Conservation (phyloP, 2,329 filamentous ascomycete genomes). For the Cercospora janseana region DNA sequence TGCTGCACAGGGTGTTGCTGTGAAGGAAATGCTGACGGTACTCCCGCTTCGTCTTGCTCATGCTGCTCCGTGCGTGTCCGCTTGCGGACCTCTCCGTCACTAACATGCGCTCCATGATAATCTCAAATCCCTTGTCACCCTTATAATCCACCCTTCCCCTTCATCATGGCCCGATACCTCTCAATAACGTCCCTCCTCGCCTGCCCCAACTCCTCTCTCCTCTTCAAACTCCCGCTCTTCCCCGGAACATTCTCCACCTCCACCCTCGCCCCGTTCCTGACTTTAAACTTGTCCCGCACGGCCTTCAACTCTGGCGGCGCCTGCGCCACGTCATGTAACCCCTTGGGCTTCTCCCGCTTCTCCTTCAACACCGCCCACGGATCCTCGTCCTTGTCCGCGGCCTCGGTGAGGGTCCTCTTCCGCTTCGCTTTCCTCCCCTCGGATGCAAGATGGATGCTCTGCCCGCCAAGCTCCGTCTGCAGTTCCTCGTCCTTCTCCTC, state of each 20-base stretch:
- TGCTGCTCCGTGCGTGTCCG: no score
- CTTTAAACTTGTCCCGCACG: constrained; percentile 62
- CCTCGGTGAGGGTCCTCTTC: constrained; percentile 45
- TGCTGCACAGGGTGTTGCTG: no score
- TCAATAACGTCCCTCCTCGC: constrained; percentile 70
- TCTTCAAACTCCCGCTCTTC: constrained; percentile 66
- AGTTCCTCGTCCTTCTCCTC: constrained; percentile 59
- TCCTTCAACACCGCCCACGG: constrained; percentile 74
- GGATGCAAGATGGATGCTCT: constrained; percentile 61
- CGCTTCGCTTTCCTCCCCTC: constrained; percentile 50
- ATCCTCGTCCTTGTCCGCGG: constrained; percentile 59
- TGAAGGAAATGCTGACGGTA: no score
- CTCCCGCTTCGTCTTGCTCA: no score
- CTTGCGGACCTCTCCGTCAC: no score
- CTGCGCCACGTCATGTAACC: constrained; percentile 60
- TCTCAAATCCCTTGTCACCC: no score
- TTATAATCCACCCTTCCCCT: constrained; percentile 36
- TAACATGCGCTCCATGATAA: no score
- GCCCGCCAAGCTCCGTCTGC: constrained; percentile 63
- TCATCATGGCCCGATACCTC: constrained; percentile 70
- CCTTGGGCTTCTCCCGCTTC: constrained; percentile 57
- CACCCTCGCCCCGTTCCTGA: constrained; percentile 63
- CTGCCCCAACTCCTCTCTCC: constrained; percentile 69
- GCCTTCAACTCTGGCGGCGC: constrained; percentile 73
- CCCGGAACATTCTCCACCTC: constrained; percentile 68